Percentiles rank a stretch among this genome's conserved stretches.
Conservation (phyloP, 768 basidiomycete genomes). For the Phlebiopsis flavidoalba region DNA sequence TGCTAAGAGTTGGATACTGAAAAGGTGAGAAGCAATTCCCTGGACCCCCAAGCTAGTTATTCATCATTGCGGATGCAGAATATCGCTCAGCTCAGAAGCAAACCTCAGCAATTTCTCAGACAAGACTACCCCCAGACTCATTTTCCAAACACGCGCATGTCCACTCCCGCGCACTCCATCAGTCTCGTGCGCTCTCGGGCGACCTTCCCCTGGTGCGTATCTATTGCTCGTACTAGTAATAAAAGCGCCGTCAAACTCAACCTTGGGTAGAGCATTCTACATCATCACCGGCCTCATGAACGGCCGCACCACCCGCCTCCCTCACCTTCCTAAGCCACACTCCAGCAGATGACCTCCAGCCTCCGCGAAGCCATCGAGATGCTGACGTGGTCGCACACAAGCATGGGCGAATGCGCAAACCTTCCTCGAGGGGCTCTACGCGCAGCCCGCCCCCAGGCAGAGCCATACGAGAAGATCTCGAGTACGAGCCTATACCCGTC, state of each 20-base stretch:
- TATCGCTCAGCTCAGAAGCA: neutral
- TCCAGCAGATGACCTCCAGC: neutral
- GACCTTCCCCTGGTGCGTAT: neutral
- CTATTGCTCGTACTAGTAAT: no score
- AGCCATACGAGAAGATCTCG: neutral
- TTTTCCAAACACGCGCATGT: neutral
- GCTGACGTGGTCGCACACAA: neutral
- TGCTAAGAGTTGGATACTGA: neutral
- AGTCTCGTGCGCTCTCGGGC: neutral
- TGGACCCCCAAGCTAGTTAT: neutral
- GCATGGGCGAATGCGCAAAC: neutral
- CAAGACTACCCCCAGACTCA: neutral
- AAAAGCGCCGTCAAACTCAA: no score
- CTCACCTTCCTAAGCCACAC: neutral
- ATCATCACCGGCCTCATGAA: neutral
- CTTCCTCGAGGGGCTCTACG: neutral
- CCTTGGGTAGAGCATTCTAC: neutral
- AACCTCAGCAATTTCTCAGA: neutral
- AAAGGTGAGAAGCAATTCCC: neutral
- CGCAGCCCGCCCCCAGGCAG: neutral
- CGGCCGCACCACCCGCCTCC: neutral
- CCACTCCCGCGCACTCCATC: neutral
- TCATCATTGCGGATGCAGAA: neutral
- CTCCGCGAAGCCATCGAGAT: neutral
- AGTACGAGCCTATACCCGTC: neutral